These are phyloP conservation scores for Blastocystis sp. DNA, from an alignment of 352 stramenopile genomes.

Conservation along the genomic window DNA sequence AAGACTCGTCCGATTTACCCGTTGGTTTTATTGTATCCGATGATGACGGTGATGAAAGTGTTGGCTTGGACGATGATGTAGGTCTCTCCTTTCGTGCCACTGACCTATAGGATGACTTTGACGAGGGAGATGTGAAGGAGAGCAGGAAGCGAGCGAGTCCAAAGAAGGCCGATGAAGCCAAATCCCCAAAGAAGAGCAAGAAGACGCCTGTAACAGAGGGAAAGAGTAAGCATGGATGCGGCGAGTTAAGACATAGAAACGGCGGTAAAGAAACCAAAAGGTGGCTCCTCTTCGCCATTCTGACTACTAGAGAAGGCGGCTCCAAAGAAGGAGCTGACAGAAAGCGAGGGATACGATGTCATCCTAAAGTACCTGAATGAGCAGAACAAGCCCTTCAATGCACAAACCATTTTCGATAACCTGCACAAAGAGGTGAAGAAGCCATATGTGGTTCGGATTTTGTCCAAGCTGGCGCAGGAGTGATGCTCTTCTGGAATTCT, in stretches of 20 bases:
- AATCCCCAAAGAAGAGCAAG: conserved; percentile 60
- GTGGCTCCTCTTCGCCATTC: background rate
- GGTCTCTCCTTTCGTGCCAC: background rate
- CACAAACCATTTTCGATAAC: conserved; percentile 62
- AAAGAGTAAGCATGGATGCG: background rate
- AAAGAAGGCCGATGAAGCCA: background rate
- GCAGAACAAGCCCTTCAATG: conserved; percentile 64
- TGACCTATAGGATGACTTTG: conserved; percentile 32
- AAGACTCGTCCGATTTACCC: background rate
- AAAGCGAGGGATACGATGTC: conserved; percentile 50
- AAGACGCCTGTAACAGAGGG: background rate
- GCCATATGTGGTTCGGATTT: conserved; percentile 34
- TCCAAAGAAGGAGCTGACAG: conserved; percentile 52
- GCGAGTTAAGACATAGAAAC: background rate
- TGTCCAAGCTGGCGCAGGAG: conserved; percentile 42
- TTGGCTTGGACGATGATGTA: conserved; percentile 9
- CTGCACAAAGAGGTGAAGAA: conserved; percentile 65
- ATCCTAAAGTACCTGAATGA: conserved; percentile 53
- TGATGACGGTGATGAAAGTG: conserved; percentile 4
- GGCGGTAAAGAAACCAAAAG: conserved; percentile 48
- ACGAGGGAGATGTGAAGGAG: background rate
- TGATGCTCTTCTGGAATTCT: background rate
- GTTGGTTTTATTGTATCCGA: background rate
- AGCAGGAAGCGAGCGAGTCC: conserved; percentile 11
- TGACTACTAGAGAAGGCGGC: conserved; percentile 3